Conservation (phyloP, 192 early-diverging fungal species). For the Entomortierella lignicola region DNA sequence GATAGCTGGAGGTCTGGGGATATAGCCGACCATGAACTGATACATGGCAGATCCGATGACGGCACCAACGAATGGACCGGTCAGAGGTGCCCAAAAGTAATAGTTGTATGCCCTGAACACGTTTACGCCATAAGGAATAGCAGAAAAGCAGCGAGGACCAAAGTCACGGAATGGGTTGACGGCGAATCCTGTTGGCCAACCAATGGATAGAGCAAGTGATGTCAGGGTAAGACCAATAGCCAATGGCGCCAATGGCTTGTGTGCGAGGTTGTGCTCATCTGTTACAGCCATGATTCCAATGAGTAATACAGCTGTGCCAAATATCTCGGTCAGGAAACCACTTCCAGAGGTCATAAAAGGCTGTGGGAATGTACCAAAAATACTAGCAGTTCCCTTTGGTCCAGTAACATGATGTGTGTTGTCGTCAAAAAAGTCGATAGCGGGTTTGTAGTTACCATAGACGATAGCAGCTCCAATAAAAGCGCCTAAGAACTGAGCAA, state of each 20-base stretch:
- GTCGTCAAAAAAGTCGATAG: constrained; percentile 67
- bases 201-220: constrained; percentile 66
- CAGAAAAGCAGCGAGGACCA: constrained; percentile 74
- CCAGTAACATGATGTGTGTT: too few relatives aligned
- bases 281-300: constrained; percentile 69
- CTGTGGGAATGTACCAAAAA: constrained; percentile 9
- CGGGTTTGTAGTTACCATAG: constrained; percentile 64
- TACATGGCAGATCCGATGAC: too few relatives aligned
- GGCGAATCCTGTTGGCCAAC: constrained; percentile 70
- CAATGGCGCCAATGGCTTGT: constrained; percentile 59
- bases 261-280: constrained; percentile 66
- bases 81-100: constrained; percentile 75
- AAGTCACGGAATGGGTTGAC: constrained; percentile 83
- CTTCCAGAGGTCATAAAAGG: constrained; percentile 57
- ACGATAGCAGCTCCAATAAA: constrained; percentile 72
- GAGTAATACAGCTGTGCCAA: constrained; percentile 72
- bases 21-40: too few relatives aligned
- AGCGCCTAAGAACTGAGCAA: constrained; percentile 73
- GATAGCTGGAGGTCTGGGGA: too few relatives aligned
- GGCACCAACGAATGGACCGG: constrained; percentile 73
- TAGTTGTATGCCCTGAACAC: constrained; percentile 69
- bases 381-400: constrained; percentile 54
- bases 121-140: constrained; percentile 67
- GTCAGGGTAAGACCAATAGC: constrained; percentile 67
- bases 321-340: constrained; percentile 68